A percentile compares a stretch with the other conserved stretches of the same genome.
Evolutionary conservation across 352 stramenopile genomes (phyloP).

Genomic region (Phytophthora fragariae): DNA sequence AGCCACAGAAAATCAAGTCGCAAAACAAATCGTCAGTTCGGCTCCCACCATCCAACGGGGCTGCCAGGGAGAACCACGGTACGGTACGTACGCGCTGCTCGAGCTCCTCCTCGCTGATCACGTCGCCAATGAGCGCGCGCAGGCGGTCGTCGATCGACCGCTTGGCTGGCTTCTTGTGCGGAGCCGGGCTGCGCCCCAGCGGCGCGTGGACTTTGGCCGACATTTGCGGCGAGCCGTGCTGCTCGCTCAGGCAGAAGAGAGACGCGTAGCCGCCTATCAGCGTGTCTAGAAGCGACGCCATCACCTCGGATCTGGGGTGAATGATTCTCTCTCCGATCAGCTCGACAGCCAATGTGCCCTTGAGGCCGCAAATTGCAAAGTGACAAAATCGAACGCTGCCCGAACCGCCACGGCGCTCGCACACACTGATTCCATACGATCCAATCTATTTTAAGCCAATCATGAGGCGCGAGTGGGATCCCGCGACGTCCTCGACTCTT

Average conservation of each 20-base stretch:
- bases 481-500: no score
- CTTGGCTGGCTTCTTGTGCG: constrained; percentile 35
- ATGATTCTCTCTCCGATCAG: background rate
- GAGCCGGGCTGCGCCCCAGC: constrained; percentile 1
- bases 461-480: background rate
- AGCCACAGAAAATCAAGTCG: constrained; percentile 29
- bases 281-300: constrained; percentile 37
- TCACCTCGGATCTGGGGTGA: background rate
- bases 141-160: constrained; percentile 70
- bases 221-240: constrained; percentile 37
- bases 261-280: constrained; percentile 43
- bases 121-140: constrained; percentile 63
- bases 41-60: background rate
- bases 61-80: background rate
- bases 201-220: constrained; percentile 46
- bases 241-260: constrained; percentile 58
- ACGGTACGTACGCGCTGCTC: constrained; percentile 50
- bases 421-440: constrained; percentile 10
- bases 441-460: constrained; percentile 41
- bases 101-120: constrained; percentile 71
- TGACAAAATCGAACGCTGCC: constrained; percentile 25
- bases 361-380: constrained; percentile 34
- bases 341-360: constrained; percentile 2
- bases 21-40: constrained; percentile 28
- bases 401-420: constrained; percentile 19